Percentiles rank a stretch among this genome's conserved stretches.
Conservation (phyloP, 768 basidiomycete genomes). For the Pholiota molesta region DNA sequence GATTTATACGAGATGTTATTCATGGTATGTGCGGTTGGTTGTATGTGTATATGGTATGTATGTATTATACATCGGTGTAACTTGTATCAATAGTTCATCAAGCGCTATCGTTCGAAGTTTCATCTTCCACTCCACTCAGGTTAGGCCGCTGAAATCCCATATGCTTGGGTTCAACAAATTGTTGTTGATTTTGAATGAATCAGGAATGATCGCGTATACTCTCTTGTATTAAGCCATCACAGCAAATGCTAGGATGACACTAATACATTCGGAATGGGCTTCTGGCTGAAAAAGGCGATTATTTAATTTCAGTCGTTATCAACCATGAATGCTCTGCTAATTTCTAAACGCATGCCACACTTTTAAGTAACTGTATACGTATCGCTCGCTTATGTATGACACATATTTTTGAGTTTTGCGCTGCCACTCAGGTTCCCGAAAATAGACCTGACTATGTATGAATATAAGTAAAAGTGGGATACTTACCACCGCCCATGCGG, state of each 20-base stretch:
- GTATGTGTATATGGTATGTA: slow-evolving; percentile 8
- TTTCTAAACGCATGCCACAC: not conserved
- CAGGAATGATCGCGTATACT: not conserved
- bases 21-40: not conserved
- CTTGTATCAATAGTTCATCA: slow-evolving; percentile 13
- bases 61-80: slow-evolving; percentile 10
- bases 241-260: not conserved
- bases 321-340: not conserved
- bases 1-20: slow-evolving; percentile 6
- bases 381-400: not conserved
- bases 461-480: not conserved
- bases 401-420: not conserved
- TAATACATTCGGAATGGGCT: not conserved
- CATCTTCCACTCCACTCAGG: not conserved
- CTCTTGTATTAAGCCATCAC: not conserved
- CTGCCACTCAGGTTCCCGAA: slow-evolving; percentile 7
- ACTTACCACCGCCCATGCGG: not conserved
- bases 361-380: not conserved
- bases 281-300: not conserved
- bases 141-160: not conserved
- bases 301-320: not conserved
- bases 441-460: slow-evolving; percentile 1
- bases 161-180: not conserved
- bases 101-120: slow-evolving; percentile 1
- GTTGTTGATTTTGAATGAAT: not conserved